These are phyloP conservation scores for Trypanosoma mega DNA, from an alignment of 208 protist genomes.

Conservation along the genomic window DNA sequence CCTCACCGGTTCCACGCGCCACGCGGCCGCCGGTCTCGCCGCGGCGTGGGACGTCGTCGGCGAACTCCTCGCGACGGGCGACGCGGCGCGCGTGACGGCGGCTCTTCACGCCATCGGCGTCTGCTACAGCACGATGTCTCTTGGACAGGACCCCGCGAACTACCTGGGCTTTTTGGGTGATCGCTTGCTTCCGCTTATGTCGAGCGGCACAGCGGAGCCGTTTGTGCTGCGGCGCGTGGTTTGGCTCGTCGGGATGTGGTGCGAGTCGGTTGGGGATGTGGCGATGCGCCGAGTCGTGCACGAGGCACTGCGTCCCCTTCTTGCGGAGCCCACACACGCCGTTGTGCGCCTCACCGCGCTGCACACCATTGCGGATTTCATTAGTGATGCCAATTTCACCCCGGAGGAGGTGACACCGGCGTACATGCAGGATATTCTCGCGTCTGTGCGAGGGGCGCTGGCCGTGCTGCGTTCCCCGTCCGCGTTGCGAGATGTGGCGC, in stretches of 20 bases:
- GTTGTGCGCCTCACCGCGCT: conserved; percentile 62
- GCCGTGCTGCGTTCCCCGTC: conserved; percentile 35
- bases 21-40: conserved; percentile 23
- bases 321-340: conserved; percentile 23
- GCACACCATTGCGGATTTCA: conserved; percentile 59
- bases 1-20: conserved; percentile 58
- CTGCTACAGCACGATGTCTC: conserved; percentile 82
- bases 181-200: conserved; percentile 65
- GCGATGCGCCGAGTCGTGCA: conserved; percentile 45
- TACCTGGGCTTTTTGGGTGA: conserved; percentile 59
- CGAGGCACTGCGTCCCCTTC: conserved; percentile 43
- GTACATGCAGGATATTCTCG: conserved; percentile 44
- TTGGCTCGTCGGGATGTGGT: conserved; percentile 89
- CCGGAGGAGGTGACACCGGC: conserved; percentile 44
- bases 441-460: conserved; percentile 47
- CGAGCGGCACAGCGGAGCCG: conserved; percentile 10
- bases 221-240: conserved; percentile 78
- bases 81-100: conserved; percentile 44
- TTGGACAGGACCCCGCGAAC: conserved; percentile 21
- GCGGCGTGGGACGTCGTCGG: conserved; percentile 57
- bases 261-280: conserved; percentile 49
- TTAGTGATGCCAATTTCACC: conserved; percentile 58
- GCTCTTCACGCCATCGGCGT: conserved; percentile 83
- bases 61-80: conserved; percentile 40
- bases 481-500: conserved; percentile 45